Conservation (phyloP, 2,329 filamentous ascomycete species). For the Madurella fahalii region DNA sequence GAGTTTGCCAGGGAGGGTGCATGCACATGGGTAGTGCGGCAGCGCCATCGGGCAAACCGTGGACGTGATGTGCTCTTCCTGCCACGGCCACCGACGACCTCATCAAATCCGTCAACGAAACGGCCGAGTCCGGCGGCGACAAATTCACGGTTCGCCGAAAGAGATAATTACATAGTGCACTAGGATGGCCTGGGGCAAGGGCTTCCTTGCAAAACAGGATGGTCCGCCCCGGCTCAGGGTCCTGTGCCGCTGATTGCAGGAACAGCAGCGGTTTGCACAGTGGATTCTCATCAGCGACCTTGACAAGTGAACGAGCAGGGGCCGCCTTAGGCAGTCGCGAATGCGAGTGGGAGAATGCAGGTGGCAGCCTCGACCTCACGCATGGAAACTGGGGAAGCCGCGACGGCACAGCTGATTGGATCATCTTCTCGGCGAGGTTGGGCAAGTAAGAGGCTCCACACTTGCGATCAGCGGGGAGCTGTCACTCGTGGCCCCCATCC, state of each 20-base stretch:
- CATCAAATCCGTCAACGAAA: neutral
- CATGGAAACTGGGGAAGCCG: neutral
- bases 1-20: neutral
- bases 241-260: neutral
- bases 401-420: neutral
- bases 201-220: constrained; percentile 3
- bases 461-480: neutral
- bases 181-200: neutral
- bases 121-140: neutral
- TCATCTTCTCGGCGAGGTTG: neutral
- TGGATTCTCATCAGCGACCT: neutral
- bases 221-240: neutral
- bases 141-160: neutral
- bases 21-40: neutral
- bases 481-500: neutral
- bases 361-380: neutral
- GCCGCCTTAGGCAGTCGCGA: neutral
- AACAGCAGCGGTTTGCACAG: neutral
- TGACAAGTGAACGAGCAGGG: neutral
- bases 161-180: too few relatives aligned
- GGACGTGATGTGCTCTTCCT: neutral
- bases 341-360: neutral
- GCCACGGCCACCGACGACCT: neutral
- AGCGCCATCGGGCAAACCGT: neutral
- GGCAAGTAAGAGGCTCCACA: too few relatives aligned